phyloP scores from a whole-genome alignment of 2,329 filamentous ascomycete genomes.

The Thelonectria blattea region DNA sequence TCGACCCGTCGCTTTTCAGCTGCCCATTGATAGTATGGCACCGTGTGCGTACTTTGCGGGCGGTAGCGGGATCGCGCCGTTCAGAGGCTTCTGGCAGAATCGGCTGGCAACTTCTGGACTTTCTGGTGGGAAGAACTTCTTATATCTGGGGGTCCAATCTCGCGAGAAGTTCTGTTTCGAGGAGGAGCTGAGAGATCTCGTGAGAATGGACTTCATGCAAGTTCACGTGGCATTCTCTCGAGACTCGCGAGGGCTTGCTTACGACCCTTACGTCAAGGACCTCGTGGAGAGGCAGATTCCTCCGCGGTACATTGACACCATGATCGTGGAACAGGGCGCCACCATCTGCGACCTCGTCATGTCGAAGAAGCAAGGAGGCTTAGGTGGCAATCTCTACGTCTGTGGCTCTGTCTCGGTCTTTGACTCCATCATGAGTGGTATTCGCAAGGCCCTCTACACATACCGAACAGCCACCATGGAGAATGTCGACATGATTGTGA shows the following conservation, averaged over 20 bases:
- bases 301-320: slow-evolving; percentile 58
- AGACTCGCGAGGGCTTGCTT: slow-evolving; percentile 54
- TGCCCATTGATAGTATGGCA: slow-evolving; percentile 55
- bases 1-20: slow-evolving; percentile 56
- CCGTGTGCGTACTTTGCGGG: slow-evolving; percentile 61
- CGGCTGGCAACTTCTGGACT: slow-evolving; percentile 43
- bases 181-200: slow-evolving; percentile 30
- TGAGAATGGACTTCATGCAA: slow-evolving; percentile 56
- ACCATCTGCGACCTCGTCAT: slow-evolving; percentile 61
- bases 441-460: slow-evolving; percentile 61
- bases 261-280: slow-evolving; percentile 49
- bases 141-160: slow-evolving; percentile 59
- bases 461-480: slow-evolving; percentile 59
- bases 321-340: slow-evolving; percentile 58
- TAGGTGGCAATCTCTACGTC: slow-evolving; percentile 46
- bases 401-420: slow-evolving; percentile 40
- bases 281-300: slow-evolving; percentile 56
- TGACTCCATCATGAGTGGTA: slow-evolving; percentile 61
- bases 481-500: slow-evolving; percentile 55
- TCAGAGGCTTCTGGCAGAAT: slow-evolving; percentile 60
- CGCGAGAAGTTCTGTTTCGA: slow-evolving; percentile 50
- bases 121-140: slow-evolving; percentile 52
- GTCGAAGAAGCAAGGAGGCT: slow-evolving; percentile 61
- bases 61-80: slow-evolving; percentile 60
- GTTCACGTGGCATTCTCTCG: slow-evolving; percentile 60